Evolutionary conservation across 2,329 filamentous ascomycete species (phyloP), one percentile per base, ranked within the genome.

Genomic region (Penicillium psychrosexuale): DNA sequence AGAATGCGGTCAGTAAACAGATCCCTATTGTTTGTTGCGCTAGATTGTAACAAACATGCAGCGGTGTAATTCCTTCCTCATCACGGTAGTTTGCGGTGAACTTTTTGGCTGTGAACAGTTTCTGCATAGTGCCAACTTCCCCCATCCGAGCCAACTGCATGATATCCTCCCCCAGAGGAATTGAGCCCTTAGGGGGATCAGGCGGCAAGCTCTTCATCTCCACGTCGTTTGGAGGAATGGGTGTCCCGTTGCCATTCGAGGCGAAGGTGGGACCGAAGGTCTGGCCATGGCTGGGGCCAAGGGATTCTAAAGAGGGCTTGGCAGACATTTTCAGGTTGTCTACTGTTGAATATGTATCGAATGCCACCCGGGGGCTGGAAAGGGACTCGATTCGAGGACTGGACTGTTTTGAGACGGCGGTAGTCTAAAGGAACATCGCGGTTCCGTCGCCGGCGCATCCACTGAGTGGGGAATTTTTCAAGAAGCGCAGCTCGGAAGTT

Each of bases 81-180:
- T 99, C 94, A 52, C 82, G 83, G 72, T 91, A 94, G 50, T 85
- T 90, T 47, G 91, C 90, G 72, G 91, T 89, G 72, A 83, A 90
- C 66, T 89, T 90, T 62, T 88, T 88, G 54, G 83, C 84, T 69
- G 93, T 90, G 64, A 97, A 96, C 48, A 99, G 81, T 77, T 87
- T 91, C 77, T 96, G 89, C 80, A 99, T 94, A 50, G 84, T 88
- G 8, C 82, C 79, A 57, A 97, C 84, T 70, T 99, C 91, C 54
- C 95, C 94, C 63, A 96, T 76, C 57, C 94, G 83, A 38, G 94
- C 91, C 71, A 97, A 78, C 77, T 97, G 93, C 93, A 99, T 97
- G 63, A 99, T 87, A 76, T 99, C 93, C 63, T 90, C 83, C 67
- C 90, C 85, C 3, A 75, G 48, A 22, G 73, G 74, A 31, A 75